A percentile compares a stretch with the other conserved stretches of the same genome.
phyloP scores from a whole-genome alignment of 345 rosid genomes.

The Gossypium anomalum region DNA sequence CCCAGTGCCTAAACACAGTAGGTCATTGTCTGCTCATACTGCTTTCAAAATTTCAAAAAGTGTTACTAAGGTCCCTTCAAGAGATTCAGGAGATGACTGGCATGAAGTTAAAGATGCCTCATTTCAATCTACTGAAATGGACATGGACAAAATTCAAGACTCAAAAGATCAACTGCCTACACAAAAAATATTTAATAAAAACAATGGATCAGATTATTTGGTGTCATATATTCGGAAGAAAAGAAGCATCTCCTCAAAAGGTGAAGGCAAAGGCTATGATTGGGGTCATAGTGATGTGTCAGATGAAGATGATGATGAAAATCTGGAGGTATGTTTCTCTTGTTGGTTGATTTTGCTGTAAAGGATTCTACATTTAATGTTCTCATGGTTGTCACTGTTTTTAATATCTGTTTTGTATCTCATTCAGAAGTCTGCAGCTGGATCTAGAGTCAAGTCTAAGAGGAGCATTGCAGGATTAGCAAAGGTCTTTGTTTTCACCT shows the following conservation, averaged over 20 bases:
- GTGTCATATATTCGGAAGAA: slow-evolving; percentile 38
- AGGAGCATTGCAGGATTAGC: slow-evolving; percentile 66
- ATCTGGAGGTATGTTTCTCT: slow-evolving; percentile 45
- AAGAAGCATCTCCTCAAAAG: slow-evolving; percentile 35
- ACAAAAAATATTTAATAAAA: slow-evolving; percentile 25
- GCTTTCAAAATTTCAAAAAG: slow-evolving; percentile 46
- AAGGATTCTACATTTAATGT: background rate
- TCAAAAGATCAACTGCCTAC: slow-evolving; percentile 33
- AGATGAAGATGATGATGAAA: slow-evolving; percentile 43
- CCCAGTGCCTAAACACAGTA: slow-evolving; percentile 66
- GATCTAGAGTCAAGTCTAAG: slow-evolving; percentile 60
- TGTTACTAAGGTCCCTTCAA: slow-evolving; percentile 30
- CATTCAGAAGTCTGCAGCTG: slow-evolving; percentile 45
- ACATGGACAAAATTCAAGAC: slow-evolving; percentile 28
- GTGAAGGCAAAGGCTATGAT: slow-evolving; percentile 42
- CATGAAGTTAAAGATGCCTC: slow-evolving; percentile 25
- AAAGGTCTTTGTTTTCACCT: slow-evolving; percentile 45
- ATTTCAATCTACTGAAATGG: slow-evolving; percentile 24
- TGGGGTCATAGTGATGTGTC: slow-evolving; percentile 32
- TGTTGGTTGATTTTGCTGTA: slow-evolving; percentile 8
- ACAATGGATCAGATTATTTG: slow-evolving; percentile 32
- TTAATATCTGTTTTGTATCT: slow-evolving; percentile 10
- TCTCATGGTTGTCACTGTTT: slow-evolving; percentile 9
- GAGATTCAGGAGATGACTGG: slow-evolving; percentile 28
- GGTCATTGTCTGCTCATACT: slow-evolving; percentile 56